Percentiles rank a stretch among this genome's conserved stretches.
Conservation (phyloP, 148 eudicot genomes). For the Fagopyrum homotropicum region DNA sequence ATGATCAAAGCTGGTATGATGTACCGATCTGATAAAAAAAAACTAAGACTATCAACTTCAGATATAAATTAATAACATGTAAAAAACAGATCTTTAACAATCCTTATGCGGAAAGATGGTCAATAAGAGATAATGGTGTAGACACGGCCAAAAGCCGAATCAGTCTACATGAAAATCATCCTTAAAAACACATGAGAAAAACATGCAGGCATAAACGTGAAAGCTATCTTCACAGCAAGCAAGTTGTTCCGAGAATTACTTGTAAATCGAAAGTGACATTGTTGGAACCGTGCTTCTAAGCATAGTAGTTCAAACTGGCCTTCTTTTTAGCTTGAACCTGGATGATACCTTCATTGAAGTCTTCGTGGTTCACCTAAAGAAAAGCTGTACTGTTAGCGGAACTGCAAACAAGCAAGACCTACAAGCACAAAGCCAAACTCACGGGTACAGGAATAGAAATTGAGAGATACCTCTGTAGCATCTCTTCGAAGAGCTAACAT, state of each 20-base stretch:
- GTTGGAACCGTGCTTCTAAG: conserved; percentile 25
- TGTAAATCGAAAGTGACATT: neutral
- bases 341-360: conserved; percentile 93
- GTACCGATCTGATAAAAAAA: no score
- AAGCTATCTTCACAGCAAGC: neutral
- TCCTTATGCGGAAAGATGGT: no score
- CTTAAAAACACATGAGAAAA: neutral
- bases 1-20: no score
- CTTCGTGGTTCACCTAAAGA: conserved; percentile 87
- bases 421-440: neutral
- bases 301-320: conserved; percentile 90
- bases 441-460: conserved; percentile 3
- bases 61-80: no score
- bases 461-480: conserved; percentile 73
- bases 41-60: no score
- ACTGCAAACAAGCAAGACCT: neutral
- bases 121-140: no score
- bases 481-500: conserved; percentile 97
- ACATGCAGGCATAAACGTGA: neutral
- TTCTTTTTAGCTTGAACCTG: conserved; percentile 99
- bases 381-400: neutral
- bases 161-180: neutral
- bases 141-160: neutral
- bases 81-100: no score
- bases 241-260: no score